Evolutionary conservation across 495 filamentous ascomycete species (phyloP).

Genomic region (Platismatia glauca): DNA sequence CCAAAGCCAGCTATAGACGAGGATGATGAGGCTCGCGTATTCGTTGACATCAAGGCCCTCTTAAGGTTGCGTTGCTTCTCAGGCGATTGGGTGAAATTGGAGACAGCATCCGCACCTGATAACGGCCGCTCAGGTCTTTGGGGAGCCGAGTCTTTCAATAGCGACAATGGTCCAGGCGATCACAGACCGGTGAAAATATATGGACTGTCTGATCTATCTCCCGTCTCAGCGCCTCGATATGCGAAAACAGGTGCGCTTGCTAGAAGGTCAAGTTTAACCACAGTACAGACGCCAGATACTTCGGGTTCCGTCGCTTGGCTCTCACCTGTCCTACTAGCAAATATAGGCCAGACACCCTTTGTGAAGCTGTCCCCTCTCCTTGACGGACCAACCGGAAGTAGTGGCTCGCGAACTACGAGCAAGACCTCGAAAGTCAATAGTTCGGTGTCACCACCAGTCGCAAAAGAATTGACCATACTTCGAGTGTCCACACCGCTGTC

Average conservation of each 20-base stretch:
- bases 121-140: constrained; percentile 45
- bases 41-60: constrained; percentile 75
- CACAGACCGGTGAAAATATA: constrained; percentile 81
- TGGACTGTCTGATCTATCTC: constrained; percentile 62
- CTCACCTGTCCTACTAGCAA: constrained; percentile 77
- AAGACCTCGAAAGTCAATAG: constrained; percentile 41
- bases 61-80: constrained; percentile 92
- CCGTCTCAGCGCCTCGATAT: constrained; percentile 42
- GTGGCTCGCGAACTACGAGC: constrained; percentile 29
- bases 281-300: constrained; percentile 22
- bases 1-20: constrained; percentile 78
- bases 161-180: constrained; percentile 37
- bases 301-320: constrained; percentile 58
- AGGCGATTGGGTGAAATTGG: constrained; percentile 91
- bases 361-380: constrained; percentile 56
- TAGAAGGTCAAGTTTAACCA: constrained; percentile 43
- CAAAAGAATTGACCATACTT: constrained; percentile 83
- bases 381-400: background rate
- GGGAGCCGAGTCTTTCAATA: constrained; percentile 39
- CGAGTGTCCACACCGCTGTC: constrained; percentile 84
- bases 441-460: constrained; percentile 66
- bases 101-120: constrained; percentile 36
- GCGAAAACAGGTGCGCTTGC: constrained; percentile 32
- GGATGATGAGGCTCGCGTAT: constrained; percentile 77
- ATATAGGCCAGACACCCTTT: constrained; percentile 67